Evolutionary conservation across 768 basidiomycete species (phyloP), one percentile per base, ranked within the genome.

Genomic region (Tulasnella sp.): DNA sequence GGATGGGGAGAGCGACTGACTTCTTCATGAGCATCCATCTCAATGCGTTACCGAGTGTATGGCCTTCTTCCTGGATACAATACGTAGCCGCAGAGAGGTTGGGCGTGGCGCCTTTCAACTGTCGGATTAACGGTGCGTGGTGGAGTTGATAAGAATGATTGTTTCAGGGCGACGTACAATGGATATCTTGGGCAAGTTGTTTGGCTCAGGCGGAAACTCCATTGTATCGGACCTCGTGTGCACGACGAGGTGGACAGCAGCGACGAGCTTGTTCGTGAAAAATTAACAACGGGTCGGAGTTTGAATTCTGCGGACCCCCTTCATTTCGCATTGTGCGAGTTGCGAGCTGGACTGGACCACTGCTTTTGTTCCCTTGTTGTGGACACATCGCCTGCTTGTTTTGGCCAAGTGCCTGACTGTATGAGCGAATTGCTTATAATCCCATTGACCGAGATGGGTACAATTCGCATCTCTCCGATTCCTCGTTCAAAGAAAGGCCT

Each of bases 21-120:
- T 99, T 94, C 74, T 97, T 96, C 94, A 98, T 98, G 58, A 98
- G 68, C 84, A 98, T 98, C 92, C 92, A 99, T 34, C 94, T 73
- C 36, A 98, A 74, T 0, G 90, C 78, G 64, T 99, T 99, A 4
- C 96, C 96, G 25, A 98, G 80, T 0, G 94, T 98, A 69, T 99
- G 94, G 1, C 89, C 84, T 72, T 99, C 96, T 65, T 97, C 84
- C 66, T 83, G 75, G 43, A 98, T 84, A 67, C 86, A 87, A 71
- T 83, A 99, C 1, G 94, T 97, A 5, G 86, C 92, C 5, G 86
- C 81, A 15, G 88, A 86, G 62, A 92, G 74, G 66, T 93, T 87
- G 0, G 82, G 73, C 37, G 82, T 73, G 17, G 88, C 84, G 54
- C 89, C 88, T 63, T 83, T 83, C 70, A 98, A 77, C 93, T 97